Conservation (phyloP, 208 protist genomes). For the Crithidia bombi region DNA sequence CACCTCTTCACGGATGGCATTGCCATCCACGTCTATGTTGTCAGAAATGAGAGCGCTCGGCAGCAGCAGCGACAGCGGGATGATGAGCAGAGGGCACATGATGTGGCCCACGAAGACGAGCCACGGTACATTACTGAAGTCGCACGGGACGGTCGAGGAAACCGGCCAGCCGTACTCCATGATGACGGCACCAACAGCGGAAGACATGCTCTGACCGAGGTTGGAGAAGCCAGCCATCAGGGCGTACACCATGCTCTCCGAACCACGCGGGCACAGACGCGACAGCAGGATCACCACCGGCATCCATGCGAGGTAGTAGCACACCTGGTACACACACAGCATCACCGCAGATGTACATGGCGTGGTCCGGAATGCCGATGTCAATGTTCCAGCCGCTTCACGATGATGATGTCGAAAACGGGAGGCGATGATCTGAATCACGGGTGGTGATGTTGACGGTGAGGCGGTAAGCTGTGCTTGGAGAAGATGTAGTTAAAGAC, state of each 20-base stretch:
- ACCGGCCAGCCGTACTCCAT: slow-evolving; percentile 61
- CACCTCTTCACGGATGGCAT: slow-evolving; percentile 29
- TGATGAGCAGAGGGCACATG: slow-evolving; percentile 46
- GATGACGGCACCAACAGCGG: slow-evolving; percentile 46
- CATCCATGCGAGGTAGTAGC: slow-evolving; percentile 75
- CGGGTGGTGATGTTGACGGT: slow-evolving; percentile 43
- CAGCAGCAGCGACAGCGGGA: slow-evolving; percentile 64
- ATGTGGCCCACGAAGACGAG: slow-evolving; percentile 68
- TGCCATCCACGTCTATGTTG: slow-evolving; percentile 54
- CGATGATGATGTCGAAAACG: slow-evolving; percentile 70
- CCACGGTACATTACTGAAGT: slow-evolving; percentile 65
- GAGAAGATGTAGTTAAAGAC: too few relatives aligned
- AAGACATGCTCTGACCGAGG: slow-evolving; percentile 63
- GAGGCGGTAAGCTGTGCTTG: slow-evolving; percentile 52
- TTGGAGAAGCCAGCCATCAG: slow-evolving; percentile 86
- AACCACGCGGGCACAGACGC: too few relatives aligned
- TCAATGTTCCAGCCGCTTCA: slow-evolving; percentile 65
- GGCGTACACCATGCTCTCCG: slow-evolving; percentile 75
- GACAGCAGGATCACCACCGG: slow-evolving; percentile 64
- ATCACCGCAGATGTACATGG: slow-evolving; percentile 76
- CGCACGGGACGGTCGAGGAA: slow-evolving; percentile 41
- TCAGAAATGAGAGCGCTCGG: slow-evolving; percentile 62
- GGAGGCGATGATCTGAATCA: slow-evolving; percentile 39
- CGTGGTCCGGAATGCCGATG: slow-evolving; percentile 48
- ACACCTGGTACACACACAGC: slow-evolving; percentile 56